Base-by-base conservation (phyloP, 805 yeast genomes). In the Metschnikowia vanudenii region DNA sequence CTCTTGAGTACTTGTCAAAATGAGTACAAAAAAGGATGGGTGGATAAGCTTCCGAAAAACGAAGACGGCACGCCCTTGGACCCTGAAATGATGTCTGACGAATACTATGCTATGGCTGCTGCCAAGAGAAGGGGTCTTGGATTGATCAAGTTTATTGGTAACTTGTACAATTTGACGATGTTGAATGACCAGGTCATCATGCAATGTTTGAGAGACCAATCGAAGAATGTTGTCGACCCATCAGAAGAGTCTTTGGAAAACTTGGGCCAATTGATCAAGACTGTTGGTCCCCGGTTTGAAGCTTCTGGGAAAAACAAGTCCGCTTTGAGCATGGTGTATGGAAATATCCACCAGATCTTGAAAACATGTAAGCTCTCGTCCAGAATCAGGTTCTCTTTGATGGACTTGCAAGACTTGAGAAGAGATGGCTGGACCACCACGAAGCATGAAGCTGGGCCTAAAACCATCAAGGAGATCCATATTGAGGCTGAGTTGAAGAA, bases 381-480 rank as follows among this genome's bases (percentile, higher is more conserved):
- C 45, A 85, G 98, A 74, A 77, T 92, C 56, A 82, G 76, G 63
- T 92, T 89, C 70, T 85, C 82, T 81, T 78, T 92, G 60, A 71
- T 89, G 82, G 98, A 94, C 69, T 79, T 92, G 56, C 77, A 80
- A 60, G 97, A 94, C 61, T 71, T 88, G 59, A 81, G 94, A 69
- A 74, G 66, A 51, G 64, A 68, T 36, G 75, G 74, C 55, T 92
- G 97, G 97, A 63, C 63, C 43, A 77, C 80, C 45, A 72, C 73
- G 53, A 79, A 80, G 59, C 68, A 71, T 38, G 87, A 84, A 51
- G 79, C 81, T 60, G 97, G 97, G 38, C 98, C 98, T 62, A 91
- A 89, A 77, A 90, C 97, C 14, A 84, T 92, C 57, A 76, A 82
- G 42, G 90, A 91, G 68, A 88, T 92, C 59, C 97, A 91, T 65